Evolutionary conservation across 192 early-diverging fungal genomes (phyloP).

Genomic region (Umbelopsis vinacea): DNA sequence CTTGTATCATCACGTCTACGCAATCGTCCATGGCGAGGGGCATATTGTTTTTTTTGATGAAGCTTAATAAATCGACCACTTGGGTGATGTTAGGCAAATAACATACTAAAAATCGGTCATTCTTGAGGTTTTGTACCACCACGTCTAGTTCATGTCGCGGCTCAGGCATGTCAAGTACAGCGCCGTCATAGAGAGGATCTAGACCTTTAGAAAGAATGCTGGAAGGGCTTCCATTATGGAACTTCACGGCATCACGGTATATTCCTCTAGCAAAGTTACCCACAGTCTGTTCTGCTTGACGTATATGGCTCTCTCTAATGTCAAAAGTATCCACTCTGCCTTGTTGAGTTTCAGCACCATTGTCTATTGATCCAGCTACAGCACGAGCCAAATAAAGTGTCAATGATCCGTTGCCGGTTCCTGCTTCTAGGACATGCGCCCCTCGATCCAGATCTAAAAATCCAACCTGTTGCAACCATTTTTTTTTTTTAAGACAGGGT

Average conservation of each 20-base stretch:
- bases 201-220: background rate
- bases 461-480: conserved; percentile 42
- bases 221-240: conserved; percentile 44
- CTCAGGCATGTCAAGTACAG: conserved; percentile 55
- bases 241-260: conserved; percentile 46
- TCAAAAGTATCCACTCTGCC: conserved; percentile 63
- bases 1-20: conserved; percentile 54
- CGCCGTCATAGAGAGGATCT: conserved; percentile 44
- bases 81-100: conserved; percentile 65
- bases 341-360: background rate
- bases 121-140: conserved; percentile 46
- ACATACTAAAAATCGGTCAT: conserved; percentile 55
- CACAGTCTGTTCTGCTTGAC: conserved; percentile 55
- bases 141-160: conserved; percentile 38
- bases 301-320: conserved; percentile 40
- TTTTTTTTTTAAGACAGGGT: background rate
- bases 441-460: conserved; percentile 62
- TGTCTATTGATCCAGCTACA: conserved; percentile 36
- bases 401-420: conserved; percentile 69
- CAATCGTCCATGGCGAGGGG: conserved; percentile 46
- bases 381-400: conserved; percentile 65
- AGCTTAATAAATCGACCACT: conserved; percentile 48
- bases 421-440: conserved; percentile 65
- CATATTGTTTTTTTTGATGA: conserved; percentile 29
- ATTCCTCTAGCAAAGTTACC: conserved; percentile 53